phyloP scores from a whole-genome alignment of 179 eudicot genomes.

The Silene noctiflora region DNA sequence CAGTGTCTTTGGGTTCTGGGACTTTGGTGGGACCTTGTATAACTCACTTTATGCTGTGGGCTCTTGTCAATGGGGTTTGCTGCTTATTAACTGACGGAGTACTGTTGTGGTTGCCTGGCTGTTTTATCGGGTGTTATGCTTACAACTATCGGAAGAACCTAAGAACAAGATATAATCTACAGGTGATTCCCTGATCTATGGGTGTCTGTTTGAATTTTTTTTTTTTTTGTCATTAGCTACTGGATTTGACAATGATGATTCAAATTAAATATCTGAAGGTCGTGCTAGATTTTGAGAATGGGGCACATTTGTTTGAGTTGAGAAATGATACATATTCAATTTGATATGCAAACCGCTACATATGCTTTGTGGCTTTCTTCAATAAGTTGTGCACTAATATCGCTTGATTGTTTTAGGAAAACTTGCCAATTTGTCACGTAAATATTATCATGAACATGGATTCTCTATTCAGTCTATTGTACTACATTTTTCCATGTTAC shows the following conservation, averaged over 20 bases:
- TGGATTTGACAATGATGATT: not conserved
- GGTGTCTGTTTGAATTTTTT: not conserved
- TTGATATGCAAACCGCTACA: not conserved
- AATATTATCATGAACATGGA: too few species aligned
- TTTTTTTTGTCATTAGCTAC: too few species aligned
- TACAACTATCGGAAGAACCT: slow-evolving; percentile 63
- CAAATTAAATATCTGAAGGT: not conserved
- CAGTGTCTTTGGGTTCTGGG: slow-evolving; percentile 70
- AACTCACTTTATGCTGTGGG: slow-evolving; percentile 68
- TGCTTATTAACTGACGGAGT: slow-evolving; percentile 67
- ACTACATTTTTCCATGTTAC: too few species aligned
- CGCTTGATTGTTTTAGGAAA: not conserved
- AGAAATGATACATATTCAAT: not conserved
- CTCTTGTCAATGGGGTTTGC: slow-evolving; percentile 56
- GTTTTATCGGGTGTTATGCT: slow-evolving; percentile 71
- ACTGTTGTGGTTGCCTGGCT: slow-evolving; percentile 68
- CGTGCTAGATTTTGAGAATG: not conserved
- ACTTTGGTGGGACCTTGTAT: slow-evolving; percentile 63
- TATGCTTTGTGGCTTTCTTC: not conserved
- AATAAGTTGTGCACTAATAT: not conserved
- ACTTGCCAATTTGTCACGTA: not conserved
- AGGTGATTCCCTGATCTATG: slow-evolving; percentile 34
- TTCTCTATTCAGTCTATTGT: too few species aligned
- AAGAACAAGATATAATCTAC: slow-evolving; percentile 63
- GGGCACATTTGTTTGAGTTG: not conserved